These are phyloP conservation scores for Poronia punctata DNA, from an alignment of 495 filamentous ascomycete species.

Conservation along the genomic window DNA sequence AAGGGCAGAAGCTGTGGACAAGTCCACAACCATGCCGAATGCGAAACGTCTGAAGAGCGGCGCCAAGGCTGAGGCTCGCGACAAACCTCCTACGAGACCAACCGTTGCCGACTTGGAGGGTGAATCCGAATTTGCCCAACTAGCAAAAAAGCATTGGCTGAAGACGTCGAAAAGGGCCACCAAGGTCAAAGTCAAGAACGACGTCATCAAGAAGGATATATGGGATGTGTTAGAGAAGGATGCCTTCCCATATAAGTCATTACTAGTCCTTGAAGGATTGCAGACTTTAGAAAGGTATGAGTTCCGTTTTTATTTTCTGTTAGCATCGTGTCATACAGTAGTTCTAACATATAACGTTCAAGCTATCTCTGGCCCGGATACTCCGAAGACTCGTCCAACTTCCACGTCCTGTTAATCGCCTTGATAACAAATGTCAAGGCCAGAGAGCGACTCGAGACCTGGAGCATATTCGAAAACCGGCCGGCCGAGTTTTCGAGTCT, in stretches of 20 bases:
- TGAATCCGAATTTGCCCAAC: conserved; percentile 71
- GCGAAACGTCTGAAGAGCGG: conserved; percentile 43
- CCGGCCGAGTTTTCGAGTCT: conserved; percentile 80
- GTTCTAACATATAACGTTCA: conserved; percentile 46
- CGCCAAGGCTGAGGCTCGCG: conserved; percentile 29
- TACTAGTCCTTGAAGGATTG: conserved; percentile 80
- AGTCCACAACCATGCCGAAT: conserved; percentile 34
- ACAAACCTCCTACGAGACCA: conserved; percentile 26
- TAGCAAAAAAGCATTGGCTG: conserved; percentile 83
- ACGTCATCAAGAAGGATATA: conserved; percentile 79
- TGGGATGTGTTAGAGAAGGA: conserved; percentile 86
- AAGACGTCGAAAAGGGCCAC: conserved; percentile 48
- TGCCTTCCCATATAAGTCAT: conserved; percentile 64
- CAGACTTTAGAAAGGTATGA: conserved; percentile 79
- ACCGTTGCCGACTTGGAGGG: conserved; percentile 52
- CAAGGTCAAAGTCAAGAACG: conserved; percentile 68
- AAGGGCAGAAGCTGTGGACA: background rate
- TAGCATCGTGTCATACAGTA: conserved; percentile 11
- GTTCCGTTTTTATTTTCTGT: conserved; percentile 3
- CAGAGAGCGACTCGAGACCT: conserved; percentile 78
- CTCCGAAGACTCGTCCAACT: conserved; percentile 79
- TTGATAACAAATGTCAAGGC: conserved; percentile 82
- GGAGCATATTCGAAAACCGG: conserved; percentile 76
- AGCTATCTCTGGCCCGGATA: conserved; percentile 79
- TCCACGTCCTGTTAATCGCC: conserved; percentile 79